Evolutionary conservation across 805 yeast species (phyloP), one percentile per base, ranked within the genome.

Genomic region (Lachancea kluyveri): DNA sequence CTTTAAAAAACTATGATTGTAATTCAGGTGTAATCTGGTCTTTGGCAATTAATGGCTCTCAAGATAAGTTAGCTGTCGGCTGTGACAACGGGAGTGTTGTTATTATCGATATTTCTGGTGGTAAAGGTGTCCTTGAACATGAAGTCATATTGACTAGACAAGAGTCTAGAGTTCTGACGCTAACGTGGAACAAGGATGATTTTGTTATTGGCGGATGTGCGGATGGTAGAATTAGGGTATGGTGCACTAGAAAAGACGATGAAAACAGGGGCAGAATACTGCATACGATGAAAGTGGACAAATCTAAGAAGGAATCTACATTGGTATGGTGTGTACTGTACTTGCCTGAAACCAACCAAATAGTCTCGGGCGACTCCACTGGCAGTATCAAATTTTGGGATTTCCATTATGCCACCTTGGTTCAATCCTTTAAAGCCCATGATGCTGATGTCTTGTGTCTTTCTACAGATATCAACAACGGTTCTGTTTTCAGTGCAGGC

Each of bases 321-420:
- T 65, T 92, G 40, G 92, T 92, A 6, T 92, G 99, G 99, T 69
- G 86, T 21, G 77, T 92, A 1, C 46, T 69, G 26, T 77, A 77
- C 19, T 61, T 88, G 37, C 76, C 80, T 4, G 54, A 64, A 24
- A 70, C 72, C 30, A 67, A 74, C 33, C 94, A 86, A 54, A 70
- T 92, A 37, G 94, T 85, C n/a, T 77, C 87, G 39, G 98, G 97
- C 33, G 99, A 92, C 61, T 87, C 96, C 5, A 90, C 96, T 1
- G 99, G 99, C 2, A 70, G 83, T 6, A 74, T 92, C 31, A 90
- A 90, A 58, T 72, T 92, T 42, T 92, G 99, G 99, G 95, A 90
- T 49, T 66, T 80, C 41, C 70, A 73, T 28, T 79, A 74, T 44
- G 77, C 77, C 44, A 78, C 95, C 1, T 63, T 92, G 37, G 65